These are phyloP conservation scores for Apostasia shenzhenica DNA, from an alignment of 106 monocot genomes.

Conservation along the genomic window DNA sequence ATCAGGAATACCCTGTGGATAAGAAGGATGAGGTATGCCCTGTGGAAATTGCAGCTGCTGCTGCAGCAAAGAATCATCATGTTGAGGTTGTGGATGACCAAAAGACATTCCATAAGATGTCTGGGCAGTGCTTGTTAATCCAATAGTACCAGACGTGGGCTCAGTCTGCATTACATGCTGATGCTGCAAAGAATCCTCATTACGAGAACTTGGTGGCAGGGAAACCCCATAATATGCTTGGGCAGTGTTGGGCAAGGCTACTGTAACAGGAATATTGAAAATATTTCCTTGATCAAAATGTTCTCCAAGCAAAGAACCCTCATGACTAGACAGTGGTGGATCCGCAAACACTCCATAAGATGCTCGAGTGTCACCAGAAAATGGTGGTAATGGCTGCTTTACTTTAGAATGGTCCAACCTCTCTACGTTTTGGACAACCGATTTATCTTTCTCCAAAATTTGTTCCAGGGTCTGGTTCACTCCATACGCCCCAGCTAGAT, in stretches of 20 bases:
- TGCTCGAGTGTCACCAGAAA: slow-evolving; percentile 18
- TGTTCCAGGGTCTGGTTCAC: slow-evolving; percentile 8
- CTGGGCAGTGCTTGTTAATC: slow-evolving; percentile 5
- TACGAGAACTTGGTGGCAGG: background rate
- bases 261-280: background rate
- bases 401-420: background rate
- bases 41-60: slow-evolving; percentile 8
- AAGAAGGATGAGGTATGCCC: slow-evolving; percentile 11
- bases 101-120: slow-evolving; percentile 13
- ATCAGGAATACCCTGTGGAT: slow-evolving; percentile 17
- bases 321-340: slow-evolving; percentile 12
- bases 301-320: slow-evolving; percentile 8
- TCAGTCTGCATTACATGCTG: background rate
- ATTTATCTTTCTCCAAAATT: slow-evolving; percentile 6
- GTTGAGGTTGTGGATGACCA: slow-evolving; percentile 4
- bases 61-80: slow-evolving; percentile 10
- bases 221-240: background rate
- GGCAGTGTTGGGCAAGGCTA: background rate
- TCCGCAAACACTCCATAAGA: slow-evolving; percentile 23
- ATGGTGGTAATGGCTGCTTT: background rate
- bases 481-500: slow-evolving; percentile 1
- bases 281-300: background rate
- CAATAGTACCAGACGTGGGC: background rate
- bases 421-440: slow-evolving; percentile 6
- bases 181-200: background rate